A percentile compares a stretch with the other conserved stretches of the same genome.
Conservation (phyloP, 2,329 filamentous ascomycete species). For the Pestalotiopsis sp. region DNA sequence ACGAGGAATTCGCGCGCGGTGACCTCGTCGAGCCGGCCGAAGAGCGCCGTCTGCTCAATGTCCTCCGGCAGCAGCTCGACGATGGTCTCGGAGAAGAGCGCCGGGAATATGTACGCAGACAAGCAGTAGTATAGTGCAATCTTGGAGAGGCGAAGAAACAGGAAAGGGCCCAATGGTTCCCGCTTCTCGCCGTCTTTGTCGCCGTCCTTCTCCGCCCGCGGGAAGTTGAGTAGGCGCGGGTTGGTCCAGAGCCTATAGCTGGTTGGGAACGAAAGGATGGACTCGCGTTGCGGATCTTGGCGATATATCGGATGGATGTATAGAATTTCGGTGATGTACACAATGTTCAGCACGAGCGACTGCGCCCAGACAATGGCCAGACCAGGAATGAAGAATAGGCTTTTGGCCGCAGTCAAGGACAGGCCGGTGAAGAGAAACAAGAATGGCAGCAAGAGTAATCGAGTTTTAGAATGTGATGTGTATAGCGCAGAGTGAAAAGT, state of each 20-base stretch:
- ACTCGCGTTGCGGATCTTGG: background rate
- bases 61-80: constrained; percentile 6
- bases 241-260: background rate
- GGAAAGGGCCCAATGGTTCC: background rate
- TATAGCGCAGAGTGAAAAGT: background rate
- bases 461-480: background rate
- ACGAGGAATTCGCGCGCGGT: constrained; percentile 9
- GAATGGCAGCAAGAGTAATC: background rate
- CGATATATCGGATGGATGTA: background rate
- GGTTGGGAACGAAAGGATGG: background rate
- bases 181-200: background rate
- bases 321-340: constrained; percentile 3
- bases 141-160: background rate
- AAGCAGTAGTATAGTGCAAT: constrained; percentile 4
- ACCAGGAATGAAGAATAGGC: background rate
- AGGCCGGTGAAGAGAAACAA: background rate
- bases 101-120: background rate
- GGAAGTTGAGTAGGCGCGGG: background rate
- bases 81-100: constrained; percentile 1
- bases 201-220: background rate
- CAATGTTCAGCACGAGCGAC: background rate
- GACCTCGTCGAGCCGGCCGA: background rate
- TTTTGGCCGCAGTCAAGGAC: background rate
- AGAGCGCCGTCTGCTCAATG: background rate
- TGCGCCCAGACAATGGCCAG: constrained; percentile 10